Conservation (phyloP, 306 rosid genomes). For the Castanospermum australe region DNA sequence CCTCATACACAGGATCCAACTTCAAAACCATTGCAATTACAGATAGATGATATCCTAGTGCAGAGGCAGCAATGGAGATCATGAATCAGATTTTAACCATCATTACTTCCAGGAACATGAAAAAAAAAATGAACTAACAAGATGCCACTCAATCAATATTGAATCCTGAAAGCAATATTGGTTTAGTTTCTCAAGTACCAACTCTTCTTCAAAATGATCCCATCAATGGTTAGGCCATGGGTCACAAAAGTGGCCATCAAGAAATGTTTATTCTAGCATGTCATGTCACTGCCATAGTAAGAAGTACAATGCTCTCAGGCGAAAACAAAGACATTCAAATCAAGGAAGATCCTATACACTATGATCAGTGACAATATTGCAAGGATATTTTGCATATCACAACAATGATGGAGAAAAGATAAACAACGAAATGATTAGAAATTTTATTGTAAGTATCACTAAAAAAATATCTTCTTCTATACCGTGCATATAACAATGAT, state of each 20-base stretch:
- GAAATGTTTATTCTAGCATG: background rate
- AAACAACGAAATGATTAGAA: background rate
- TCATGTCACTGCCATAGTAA: background rate
- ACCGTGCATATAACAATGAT: background rate
- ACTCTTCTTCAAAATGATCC: background rate
- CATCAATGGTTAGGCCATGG: background rate
- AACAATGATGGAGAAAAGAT: too few species aligned
- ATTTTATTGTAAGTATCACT: background rate
- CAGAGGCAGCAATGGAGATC: conserved; percentile 10
- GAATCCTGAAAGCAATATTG: background rate
- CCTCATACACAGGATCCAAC: background rate
- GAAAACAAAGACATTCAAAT: background rate
- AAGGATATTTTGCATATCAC: background rate
- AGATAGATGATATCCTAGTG: background rate
- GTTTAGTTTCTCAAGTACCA: background rate
- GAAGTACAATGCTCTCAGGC: background rate
- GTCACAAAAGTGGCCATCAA: background rate
- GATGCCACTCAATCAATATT: background rate
- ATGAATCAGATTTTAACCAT: background rate
- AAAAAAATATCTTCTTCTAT: background rate
- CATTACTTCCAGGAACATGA: background rate
- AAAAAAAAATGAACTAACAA: background rate
- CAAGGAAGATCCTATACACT: background rate
- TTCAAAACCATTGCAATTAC: background rate
- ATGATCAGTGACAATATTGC: background rate